Percentiles rank a stretch among this genome's conserved stretches.
phyloP scores from a whole-genome alignment of 2,329 filamentous ascomycete genomes.

The Dothiorella sarmentorum region DNA sequence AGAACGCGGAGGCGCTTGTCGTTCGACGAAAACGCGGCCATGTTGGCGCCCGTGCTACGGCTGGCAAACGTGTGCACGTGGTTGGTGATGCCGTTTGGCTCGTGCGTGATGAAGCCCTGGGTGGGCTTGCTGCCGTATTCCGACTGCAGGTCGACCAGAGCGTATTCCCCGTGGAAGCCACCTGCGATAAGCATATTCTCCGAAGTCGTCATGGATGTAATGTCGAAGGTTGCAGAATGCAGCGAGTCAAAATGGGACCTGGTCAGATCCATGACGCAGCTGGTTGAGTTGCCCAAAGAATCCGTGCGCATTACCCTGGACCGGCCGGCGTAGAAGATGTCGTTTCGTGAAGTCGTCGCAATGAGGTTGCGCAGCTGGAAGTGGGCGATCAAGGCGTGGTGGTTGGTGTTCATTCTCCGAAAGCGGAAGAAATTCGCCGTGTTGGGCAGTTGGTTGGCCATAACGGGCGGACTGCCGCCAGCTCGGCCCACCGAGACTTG shows the following conservation, averaged over 20 bases:
- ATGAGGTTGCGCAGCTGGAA: constrained; percentile 60
- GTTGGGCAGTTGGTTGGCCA: constrained; percentile 29
- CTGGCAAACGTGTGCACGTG: constrained; percentile 53
- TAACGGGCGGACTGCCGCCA: background rate
- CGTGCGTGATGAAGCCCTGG: constrained; percentile 48
- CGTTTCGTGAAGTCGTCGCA: constrained; percentile 52
- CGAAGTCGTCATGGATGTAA: constrained; percentile 52
- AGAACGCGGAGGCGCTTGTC: constrained; percentile 54
- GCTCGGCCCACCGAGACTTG: background rate
- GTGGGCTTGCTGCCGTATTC: constrained; percentile 33
- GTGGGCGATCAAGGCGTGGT: constrained; percentile 52
- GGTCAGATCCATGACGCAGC: constrained; percentile 49
- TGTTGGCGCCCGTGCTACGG: constrained; percentile 47
- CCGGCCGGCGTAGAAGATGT: constrained; percentile 52
- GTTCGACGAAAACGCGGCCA: constrained; percentile 57
- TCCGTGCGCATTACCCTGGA: constrained; percentile 48
- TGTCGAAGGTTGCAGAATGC: constrained; percentile 36
- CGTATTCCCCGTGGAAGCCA: constrained; percentile 57
- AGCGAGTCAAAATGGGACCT: constrained; percentile 8
- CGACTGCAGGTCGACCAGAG: constrained; percentile 43
- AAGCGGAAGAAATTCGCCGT: constrained; percentile 48
- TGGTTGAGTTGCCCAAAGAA: constrained; percentile 41
- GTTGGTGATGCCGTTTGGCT: constrained; percentile 55
- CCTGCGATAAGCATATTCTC: constrained; percentile 53
- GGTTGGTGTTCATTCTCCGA: constrained; percentile 47